Evolutionary conservation across 768 basidiomycete species (phyloP).

Genomic region (Brasilioporus rufonigricans): DNA sequence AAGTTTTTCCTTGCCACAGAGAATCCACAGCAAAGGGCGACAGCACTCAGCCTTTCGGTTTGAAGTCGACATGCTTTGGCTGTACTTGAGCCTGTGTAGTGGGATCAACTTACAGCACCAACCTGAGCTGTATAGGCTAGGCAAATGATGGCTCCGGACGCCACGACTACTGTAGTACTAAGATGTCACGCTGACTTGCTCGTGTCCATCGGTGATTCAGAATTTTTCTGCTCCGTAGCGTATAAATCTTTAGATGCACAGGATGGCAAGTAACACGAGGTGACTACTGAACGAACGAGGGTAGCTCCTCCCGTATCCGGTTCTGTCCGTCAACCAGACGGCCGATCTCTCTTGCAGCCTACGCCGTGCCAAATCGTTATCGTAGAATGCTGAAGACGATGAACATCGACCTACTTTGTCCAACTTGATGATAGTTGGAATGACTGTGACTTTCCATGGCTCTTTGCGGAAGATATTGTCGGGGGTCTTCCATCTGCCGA

Average conservation of each 20-base stretch:
- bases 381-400: constrained; percentile 1
- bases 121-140: background rate
- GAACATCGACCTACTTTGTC: constrained; percentile 45
- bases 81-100: too few species aligned
- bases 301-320: constrained; percentile 20
- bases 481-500: constrained; percentile 61
- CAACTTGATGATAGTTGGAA: constrained; percentile 69
- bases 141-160: background rate
- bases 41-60: background rate
- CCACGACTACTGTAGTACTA: background rate
- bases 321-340: constrained; percentile 31
- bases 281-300: constrained; percentile 18
- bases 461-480: constrained; percentile 56
- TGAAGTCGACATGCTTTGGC: background rate
- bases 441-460: constrained; percentile 56
- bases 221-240: background rate
- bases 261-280: background rate
- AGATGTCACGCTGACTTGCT: background rate
- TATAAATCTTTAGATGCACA: background rate
- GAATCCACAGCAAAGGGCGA: background rate
- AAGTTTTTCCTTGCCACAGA: background rate
- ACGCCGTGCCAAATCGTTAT: background rate
- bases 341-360: constrained; percentile 29
- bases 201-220: background rate
- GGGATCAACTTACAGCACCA: background rate